Base-by-base conservation (phyloP, 768 basidiomycete species). In the Xerocomellus intermedius region DNA sequence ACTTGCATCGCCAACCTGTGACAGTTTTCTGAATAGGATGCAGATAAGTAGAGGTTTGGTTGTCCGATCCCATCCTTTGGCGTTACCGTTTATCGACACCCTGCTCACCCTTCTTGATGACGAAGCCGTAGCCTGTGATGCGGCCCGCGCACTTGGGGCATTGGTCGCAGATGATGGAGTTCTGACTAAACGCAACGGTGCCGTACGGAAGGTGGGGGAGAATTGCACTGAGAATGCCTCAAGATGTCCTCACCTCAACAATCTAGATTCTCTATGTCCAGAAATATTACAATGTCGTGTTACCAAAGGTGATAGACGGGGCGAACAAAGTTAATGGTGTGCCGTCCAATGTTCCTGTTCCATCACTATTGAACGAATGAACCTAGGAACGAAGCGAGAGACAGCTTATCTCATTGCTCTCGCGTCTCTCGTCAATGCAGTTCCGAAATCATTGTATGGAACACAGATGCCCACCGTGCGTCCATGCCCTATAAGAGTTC, bases 21-120 rank as follows among this genome's bases (percentile, higher is more conserved):
- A 28, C 22, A 19, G 10, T 50, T 60, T 48, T 42, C 41, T 50
- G 36, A 54, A 56, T 45, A 2, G 48, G 13, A 24, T 28, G 30
- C 5, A 97, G 96, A 77, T 91, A 14, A 79, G 84, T 19, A 91
- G 91, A 69, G 92, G 84, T 1, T 76, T 99, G 24, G 74, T 94
- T 2, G 82, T 94, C 1, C 82, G 87, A 13, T 86, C 85, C 26
- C 85, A 96, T 64, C 69, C 82, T 1, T 68, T 74, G 4, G 83
- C 86, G 1, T 72, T 78, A 54, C 58, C 68, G 1, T 85, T 87
- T 57, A 73, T 87, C 12, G 80, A 88, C 32, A 72, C 79, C 4
- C 69, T 98, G 22, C 84, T 97, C 57, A 78, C 79, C 13, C 75
- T 89, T 9, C 87, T 98, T 55, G 75, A 74, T 5, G 92, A 97